Base-by-base conservation (phyloP, 2,329 filamentous ascomycete species). In the Fusarium agapanthi region DNA sequence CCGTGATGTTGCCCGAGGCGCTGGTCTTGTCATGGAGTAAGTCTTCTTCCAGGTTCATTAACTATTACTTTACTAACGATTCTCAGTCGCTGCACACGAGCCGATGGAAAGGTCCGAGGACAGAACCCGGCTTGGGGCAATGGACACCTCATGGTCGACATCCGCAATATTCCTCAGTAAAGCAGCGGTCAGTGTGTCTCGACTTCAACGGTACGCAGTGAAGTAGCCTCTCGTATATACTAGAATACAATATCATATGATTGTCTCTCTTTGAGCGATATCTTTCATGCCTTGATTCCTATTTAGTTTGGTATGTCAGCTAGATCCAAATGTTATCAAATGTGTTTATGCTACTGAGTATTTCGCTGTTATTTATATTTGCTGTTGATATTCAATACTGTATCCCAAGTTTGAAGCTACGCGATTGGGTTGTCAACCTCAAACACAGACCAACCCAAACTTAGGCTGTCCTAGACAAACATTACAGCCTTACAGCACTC, bases 71-170 rank as follows among this genome's bases (percentile, higher is more conserved):
- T 6, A 11, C 34, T 35, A 30, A 38, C 26, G 5, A 14, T 20
- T 20, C 9, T 18, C 7, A 58, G 43, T 3, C 55, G 35, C 0
- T 68, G 66, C 41, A 53, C 66, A 2, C 47, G 64, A 18, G 64
- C 38, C 5, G 66, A 69, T 53, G 66, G 64, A 20, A 68, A 62
- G 51, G 66, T 69, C 1, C 54, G 58, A 28, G 67, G 67, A 10
- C 60, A 65, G 35, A 69, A 65, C 38, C 38, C 48, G 47, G 67
- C 67, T 16, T 70, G 53, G 48, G 67, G 66, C 3, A 70, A 70
- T 18, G 66, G 66, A 3, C 22, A 69, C n/a, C 61, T 70, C 7
- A 45, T 56, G 13, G 40, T 70, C 2, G 65, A 70, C 22, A 70
- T 70, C 26, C 67, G 67, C 30, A 61, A 8, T 3, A 48, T 61